Conservation (phyloP, 352 stramenopile species). For the Thraustochytrium striatum region DNA sequence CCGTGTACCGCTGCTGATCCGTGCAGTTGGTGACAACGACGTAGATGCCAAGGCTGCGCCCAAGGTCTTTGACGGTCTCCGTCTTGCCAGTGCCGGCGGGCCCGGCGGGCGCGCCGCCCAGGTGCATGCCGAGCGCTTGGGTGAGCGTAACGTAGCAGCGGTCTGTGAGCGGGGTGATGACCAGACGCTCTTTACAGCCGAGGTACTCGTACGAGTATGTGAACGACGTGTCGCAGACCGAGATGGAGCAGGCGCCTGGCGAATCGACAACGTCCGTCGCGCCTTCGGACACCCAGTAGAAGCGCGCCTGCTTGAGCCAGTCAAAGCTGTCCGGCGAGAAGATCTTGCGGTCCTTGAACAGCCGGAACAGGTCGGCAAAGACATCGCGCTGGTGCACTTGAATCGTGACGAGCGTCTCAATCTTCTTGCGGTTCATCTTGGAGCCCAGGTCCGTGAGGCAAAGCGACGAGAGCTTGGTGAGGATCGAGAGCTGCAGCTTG, state of each 20-base stretch:
- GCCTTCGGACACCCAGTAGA: constrained; percentile 91
- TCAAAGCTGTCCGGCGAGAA: constrained; percentile 95
- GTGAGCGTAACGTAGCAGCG: constrained; percentile 89
- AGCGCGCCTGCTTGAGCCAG: constrained; percentile 96
- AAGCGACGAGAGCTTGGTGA: constrained; percentile 80
- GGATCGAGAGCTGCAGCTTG: constrained; percentile 64
- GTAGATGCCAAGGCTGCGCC: constrained; percentile 76
- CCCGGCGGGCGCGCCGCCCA: constrained; percentile 86
- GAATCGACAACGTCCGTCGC: constrained; percentile 80
- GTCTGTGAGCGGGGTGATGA: constrained; percentile 88
- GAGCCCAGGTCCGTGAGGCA: constrained; percentile 78
- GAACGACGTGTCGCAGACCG: constrained; percentile 95
- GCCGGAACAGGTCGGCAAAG: constrained; percentile 81
- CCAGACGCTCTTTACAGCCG: constrained; percentile 81
- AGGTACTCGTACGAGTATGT: constrained; percentile 95
- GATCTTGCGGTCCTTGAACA: constrained; percentile 87
- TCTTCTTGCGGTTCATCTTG: constrained; percentile 83
- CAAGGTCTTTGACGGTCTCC: constrained; percentile 87
- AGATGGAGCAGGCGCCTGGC: constrained; percentile 90
- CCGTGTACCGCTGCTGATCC: constrained; percentile 86
- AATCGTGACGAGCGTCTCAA: constrained; percentile 87
- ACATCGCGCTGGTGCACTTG: constrained; percentile 96
- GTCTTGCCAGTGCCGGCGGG: constrained; percentile 89
- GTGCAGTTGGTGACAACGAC: constrained; percentile 88
- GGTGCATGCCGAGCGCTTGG: constrained; percentile 82